Evolutionary conservation across 345 rosid species (phyloP).

Genomic region (Durio zibethinus): DNA sequence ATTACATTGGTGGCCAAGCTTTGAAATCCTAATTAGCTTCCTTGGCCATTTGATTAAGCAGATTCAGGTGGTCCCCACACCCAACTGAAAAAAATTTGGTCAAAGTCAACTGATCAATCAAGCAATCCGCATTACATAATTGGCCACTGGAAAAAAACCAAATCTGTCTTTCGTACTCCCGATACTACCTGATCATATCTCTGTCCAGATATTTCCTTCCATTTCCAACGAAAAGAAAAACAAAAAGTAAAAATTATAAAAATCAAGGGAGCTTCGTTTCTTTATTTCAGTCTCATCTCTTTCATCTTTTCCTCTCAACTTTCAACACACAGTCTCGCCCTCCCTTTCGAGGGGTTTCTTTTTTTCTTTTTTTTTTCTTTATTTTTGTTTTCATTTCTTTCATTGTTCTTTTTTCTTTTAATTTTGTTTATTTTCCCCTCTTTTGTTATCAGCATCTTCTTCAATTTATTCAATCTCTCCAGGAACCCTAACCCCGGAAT

Average conservation of each 20-base stretch:
- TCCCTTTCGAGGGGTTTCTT: constrained; percentile 31
- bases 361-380: background rate
- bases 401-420: background rate
- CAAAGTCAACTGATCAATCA: background rate
- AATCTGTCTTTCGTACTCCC: background rate
- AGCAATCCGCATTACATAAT: background rate
- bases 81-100: background rate
- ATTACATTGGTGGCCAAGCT: too few relatives aligned
- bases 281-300: background rate
- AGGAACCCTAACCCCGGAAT: constrained; percentile 18
- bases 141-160: background rate
- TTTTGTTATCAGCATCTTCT: background rate
- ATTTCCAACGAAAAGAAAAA: too few relatives aligned
- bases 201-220: background rate
- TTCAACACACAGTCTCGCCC: constrained; percentile 13
- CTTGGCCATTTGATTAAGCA: background rate
- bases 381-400: background rate
- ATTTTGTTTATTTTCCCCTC: background rate
- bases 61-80: background rate
- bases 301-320: background rate
- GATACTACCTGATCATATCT: background rate
- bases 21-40: too few relatives aligned
- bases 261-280: background rate
- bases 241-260: background rate
- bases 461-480: background rate